Percentiles rank a stretch among this genome's conserved stretches.
phyloP scores from a whole-genome alignment of 306 rosid genomes.

The Prunus dulcis region DNA sequence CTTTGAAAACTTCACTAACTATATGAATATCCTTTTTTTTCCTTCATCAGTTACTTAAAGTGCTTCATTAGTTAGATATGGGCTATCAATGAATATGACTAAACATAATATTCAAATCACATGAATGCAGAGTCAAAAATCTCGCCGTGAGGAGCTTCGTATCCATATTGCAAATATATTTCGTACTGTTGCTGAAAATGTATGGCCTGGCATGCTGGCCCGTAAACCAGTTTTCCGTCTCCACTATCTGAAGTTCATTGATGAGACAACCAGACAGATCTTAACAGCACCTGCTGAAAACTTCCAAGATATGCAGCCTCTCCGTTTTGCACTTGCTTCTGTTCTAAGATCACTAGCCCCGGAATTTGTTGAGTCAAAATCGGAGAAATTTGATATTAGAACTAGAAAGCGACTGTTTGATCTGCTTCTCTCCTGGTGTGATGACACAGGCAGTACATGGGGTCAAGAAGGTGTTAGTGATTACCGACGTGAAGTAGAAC shows the following conservation, averaged over 20 bases:
- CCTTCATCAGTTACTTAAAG: constrained; percentile 12
- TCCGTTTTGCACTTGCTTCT: constrained; percentile 94
- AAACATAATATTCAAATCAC: constrained; percentile 20
- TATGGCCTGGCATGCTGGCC: constrained; percentile 95
- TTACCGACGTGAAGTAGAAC: constrained; percentile 96
- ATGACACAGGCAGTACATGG: constrained; percentile 79
- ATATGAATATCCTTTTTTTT: background rate
- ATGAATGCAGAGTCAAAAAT: constrained; percentile 75
- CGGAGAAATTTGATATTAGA: constrained; percentile 91
- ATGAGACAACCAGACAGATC: constrained; percentile 71
- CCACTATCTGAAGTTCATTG: constrained; percentile 89
- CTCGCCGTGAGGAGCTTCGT: constrained; percentile 96
- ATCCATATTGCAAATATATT: constrained; percentile 88
- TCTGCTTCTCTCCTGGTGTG: constrained; percentile 93
- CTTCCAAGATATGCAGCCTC: constrained; percentile 93
- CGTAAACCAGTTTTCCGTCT: constrained; percentile 82
- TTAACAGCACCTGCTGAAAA: constrained; percentile 66
- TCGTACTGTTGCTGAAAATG: constrained; percentile 88
- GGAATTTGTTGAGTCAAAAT: constrained; percentile 92
- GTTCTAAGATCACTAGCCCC: constrained; percentile 95
- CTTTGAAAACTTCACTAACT: background rate
- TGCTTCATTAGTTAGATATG: constrained; percentile 20
- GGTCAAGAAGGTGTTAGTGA: constrained; percentile 85
- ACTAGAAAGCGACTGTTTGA: constrained; percentile 93
- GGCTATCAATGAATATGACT: constrained; percentile 24